Conservation (phyloP, 116 monocot genomes). For the Cymodocea nodosa region DNA sequence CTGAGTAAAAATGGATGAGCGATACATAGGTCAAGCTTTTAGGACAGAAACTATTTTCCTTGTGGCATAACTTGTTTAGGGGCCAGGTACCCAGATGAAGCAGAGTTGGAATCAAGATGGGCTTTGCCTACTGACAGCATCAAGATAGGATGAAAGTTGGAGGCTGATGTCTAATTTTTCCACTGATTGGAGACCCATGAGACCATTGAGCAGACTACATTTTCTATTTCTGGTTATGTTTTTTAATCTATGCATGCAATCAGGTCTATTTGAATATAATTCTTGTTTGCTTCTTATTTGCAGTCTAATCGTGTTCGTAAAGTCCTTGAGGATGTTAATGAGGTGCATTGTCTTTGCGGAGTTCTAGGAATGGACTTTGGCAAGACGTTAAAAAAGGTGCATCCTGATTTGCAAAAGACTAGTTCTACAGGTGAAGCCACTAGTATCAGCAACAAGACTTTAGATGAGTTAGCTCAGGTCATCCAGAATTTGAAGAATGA, state of each 20-base stretch:
- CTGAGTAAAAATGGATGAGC: too few species aligned
- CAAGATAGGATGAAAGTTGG: too few species aligned
- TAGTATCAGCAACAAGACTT: conserved; percentile 70
- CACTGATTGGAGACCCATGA: too few species aligned
- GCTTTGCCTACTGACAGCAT: too few species aligned
- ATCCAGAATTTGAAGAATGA: conserved; percentile 53
- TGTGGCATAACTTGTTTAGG: too few species aligned
- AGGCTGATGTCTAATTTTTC: too few species aligned
- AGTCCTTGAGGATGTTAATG: conserved; percentile 66
- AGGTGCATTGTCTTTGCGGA: conserved; percentile 76
- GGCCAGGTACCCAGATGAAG: too few species aligned
- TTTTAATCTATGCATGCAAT: neutral
- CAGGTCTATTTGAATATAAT: neutral
- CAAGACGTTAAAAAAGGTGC: conserved; percentile 61
- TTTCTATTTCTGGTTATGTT: too few species aligned
- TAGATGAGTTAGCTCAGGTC: conserved; percentile 52
- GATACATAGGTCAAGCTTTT: too few species aligned
- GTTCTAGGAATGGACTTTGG: conserved; percentile 68
- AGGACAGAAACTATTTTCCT: too few species aligned
- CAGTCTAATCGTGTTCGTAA: conserved; percentile 75
- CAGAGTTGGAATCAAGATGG: too few species aligned
- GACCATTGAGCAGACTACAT: too few species aligned
- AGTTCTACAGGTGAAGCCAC: conserved; percentile 25
- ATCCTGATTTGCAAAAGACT: conserved; percentile 69
- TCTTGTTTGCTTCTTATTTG: conserved; percentile 1